A percentile compares a stretch with the other conserved stretches of the same genome.
Conservation (phyloP, 306 rosid genomes). For the Prunus campanulata region DNA sequence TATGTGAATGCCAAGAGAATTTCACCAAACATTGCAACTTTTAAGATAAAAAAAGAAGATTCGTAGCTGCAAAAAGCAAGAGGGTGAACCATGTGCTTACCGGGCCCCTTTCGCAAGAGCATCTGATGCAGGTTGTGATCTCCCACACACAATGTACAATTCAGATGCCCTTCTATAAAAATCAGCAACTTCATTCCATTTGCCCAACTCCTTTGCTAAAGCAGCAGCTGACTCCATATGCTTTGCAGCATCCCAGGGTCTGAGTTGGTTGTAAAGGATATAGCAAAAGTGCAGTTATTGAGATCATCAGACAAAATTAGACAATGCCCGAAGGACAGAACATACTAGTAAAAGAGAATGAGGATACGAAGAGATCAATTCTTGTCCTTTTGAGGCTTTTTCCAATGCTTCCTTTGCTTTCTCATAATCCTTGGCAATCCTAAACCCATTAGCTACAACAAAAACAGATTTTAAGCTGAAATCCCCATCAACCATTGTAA, state of each 20-base stretch:
- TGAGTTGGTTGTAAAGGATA: slow-evolving; percentile 52
- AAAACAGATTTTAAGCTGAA: slow-evolving; percentile 16
- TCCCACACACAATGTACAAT: slow-evolving; percentile 68
- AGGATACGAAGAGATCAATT: slow-evolving; percentile 97
- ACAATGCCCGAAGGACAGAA: not conserved
- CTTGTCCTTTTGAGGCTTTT: slow-evolving; percentile 96
- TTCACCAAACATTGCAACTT: not conserved
- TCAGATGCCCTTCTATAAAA: slow-evolving; percentile 89
- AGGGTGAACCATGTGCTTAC: slow-evolving; percentile 35
- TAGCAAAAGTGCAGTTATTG: not conserved
- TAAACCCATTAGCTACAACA: slow-evolving; percentile 74
- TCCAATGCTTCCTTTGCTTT: slow-evolving; percentile 83
- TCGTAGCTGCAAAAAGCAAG: not conserved
- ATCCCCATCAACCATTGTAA: not conserved
- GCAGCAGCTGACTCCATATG: slow-evolving; percentile 97
- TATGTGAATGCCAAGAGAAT: not conserved
- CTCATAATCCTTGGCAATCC: slow-evolving; percentile 68
- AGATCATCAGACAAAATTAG: not conserved
- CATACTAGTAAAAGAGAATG: slow-evolving; percentile 2
- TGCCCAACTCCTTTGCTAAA: slow-evolving; percentile 77
- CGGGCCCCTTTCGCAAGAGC: slow-evolving; percentile 94
- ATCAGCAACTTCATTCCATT: slow-evolving; percentile 78
- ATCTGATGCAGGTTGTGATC: slow-evolving; percentile 95
- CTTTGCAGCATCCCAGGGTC: slow-evolving; percentile 99
- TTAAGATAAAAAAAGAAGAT: not conserved